A percentile compares a stretch with the other conserved stretches of the same genome.
phyloP scores from a whole-genome alignment of 257 asterid genomes.

The Jacaranda copaia region DNA sequence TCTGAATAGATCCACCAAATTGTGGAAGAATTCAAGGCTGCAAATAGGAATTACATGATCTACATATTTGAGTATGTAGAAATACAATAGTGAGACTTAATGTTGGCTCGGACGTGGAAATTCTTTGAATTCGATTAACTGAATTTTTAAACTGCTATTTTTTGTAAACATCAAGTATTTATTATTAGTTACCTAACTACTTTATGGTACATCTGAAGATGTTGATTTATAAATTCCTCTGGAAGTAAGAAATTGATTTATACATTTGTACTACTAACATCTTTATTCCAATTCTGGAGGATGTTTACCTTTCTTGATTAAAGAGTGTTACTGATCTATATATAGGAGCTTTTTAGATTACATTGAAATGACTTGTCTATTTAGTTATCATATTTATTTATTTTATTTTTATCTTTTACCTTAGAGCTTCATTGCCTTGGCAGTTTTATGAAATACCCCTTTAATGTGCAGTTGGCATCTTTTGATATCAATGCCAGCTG shows the following conservation, averaged over 20 bases:
- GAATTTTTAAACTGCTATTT: constrained; percentile 1
- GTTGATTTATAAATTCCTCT: constrained; percentile 11
- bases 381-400: constrained; percentile 11
- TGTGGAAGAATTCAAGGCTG: constrained; percentile 22
- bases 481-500: constrained; percentile 84
- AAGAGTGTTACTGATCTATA: constrained; percentile 21
- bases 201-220: constrained; percentile 18
- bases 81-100: constrained; percentile 9
- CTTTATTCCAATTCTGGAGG: constrained; percentile 6
- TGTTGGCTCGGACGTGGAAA: not conserved
- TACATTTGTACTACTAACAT: not conserved
- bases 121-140: not conserved
- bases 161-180: not conserved
- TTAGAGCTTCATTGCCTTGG: constrained; percentile 27
- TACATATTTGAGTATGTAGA: constrained; percentile 12
- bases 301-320: constrained; percentile 6
- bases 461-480: constrained; percentile 77
- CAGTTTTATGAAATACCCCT: constrained; percentile 37
- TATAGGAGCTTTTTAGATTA: constrained; percentile 10
- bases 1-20: not conserved
- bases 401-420: not conserved
- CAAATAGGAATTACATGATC: constrained; percentile 22
- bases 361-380: constrained; percentile 7
- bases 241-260: constrained; percentile 24
- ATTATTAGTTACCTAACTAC: not conserved